Base-by-base conservation (phyloP, 83 land plant species). In the Thuja plicata region DNA sequence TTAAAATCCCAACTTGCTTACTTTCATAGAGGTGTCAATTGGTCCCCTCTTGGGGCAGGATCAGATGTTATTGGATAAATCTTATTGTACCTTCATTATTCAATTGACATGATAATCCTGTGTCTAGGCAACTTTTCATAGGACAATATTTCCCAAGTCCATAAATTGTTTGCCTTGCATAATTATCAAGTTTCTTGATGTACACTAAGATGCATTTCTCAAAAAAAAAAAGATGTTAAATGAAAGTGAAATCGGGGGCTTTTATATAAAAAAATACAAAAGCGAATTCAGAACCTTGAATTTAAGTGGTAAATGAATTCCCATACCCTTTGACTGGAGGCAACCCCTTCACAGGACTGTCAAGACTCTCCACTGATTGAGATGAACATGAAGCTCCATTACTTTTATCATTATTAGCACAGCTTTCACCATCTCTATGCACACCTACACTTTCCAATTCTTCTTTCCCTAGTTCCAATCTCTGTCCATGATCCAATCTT, bases 291-390 rank as follows among this genome's bases (percentile, higher is more conserved):
- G 71, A 66, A 66, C n/a, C 30, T 27, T 6, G 30, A 8, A 66
- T 27, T 46, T 66, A 27, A 66, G 71, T 6, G 71, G 1, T 66
- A 74, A 32, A 74, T 3, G 17, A 74, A 74, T 74, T 30, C 78
- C 34, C 78, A 34, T 74, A 74, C 78, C 78, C 78, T 34, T 74
- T 74, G 3, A 74, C 78, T 2, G 78, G 78, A 10, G 78, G 78
- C 78, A 74, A 34, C 35, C 78, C 78, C 78, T 74, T 74, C 78
- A 74, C 78, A 74, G 78, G 78, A 74, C 78, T 74, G 17, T 74
- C 78, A 32, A 74, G 78, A 74, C 78, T 74, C 78, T 74, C 78
- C 38, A 4, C 78, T 6, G 78, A 74, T 16, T 74, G 78, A 32
- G 78, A 74, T 34, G 78, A 74, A 34, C 38, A 32, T 74, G 78